Base-by-base conservation (phyloP, 2,329 filamentous ascomycete species). In the Ophiostoma sp. region DNA sequence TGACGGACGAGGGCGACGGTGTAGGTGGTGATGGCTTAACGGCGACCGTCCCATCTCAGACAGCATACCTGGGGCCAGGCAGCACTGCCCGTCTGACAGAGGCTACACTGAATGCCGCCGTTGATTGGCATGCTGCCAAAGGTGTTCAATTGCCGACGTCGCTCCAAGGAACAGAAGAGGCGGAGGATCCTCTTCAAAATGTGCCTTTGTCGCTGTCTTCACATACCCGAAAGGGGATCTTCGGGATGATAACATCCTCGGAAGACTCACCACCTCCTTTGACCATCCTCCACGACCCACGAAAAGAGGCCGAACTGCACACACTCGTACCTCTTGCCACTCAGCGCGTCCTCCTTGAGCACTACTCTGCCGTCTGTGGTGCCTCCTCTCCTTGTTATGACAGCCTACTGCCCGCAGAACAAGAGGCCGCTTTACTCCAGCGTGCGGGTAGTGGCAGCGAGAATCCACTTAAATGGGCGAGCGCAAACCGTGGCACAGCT, bases 401-500 rank as follows among this genome's bases (percentile, higher is more conserved):
- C 66, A 69, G 45, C 28, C 17, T 69, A 19, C 42, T 69, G 8
- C 66, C 66, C 19, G 28, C 28, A 11, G 66, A 69, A 28, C 66
- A 69, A 31, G 66, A 50, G 25, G 66, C 66, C 4, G 66, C 45
- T 22, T 45, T 69, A 12, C 45, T 52, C 1, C 45, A 33, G 25
- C 42, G 42, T 17, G 66, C 42, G 45, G 45, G 45, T 45, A 69
- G 66, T 45, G 45, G 66, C 45, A 33, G 28, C 25, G 66, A 69
- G 9, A 69, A 69, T 12, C 66, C 66, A 19, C 45, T 69, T 7
- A 69, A 69, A 45, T 69, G 66, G 66, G 59, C 59, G 17, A 63
- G 31, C 19, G 31, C 31, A n/a, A 31, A 63, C 19, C 31, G 59
- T 9, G 59, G 33, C 9, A 64, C 33, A 1, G 59, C 59, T 0